Percentiles rank a stretch among this genome's conserved stretches.
Conservation (phyloP, 345 rosid species). For the Orychophragmus violaceus region DNA sequence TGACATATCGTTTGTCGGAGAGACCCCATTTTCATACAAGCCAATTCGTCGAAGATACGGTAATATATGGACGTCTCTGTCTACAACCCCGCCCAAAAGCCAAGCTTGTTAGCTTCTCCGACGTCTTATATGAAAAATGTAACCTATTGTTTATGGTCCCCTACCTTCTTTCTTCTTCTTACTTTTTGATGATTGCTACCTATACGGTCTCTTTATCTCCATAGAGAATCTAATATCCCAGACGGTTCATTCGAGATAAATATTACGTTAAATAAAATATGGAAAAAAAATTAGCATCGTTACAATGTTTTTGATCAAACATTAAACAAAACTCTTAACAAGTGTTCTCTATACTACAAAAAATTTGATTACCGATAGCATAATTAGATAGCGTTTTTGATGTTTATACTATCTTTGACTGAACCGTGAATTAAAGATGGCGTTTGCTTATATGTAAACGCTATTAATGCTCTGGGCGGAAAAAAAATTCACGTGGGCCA, state of each 20-base stretch:
- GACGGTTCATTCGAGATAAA: not conserved
- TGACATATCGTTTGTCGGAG: slow-evolving; percentile 1
- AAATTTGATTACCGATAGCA: too few species aligned
- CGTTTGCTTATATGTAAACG: too few species aligned
- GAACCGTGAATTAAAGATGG: too few species aligned
- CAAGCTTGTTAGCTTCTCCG: slow-evolving; percentile 14
- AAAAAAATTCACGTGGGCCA: too few species aligned
- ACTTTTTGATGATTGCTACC: slow-evolving; percentile 11
- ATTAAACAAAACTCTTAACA: not conserved
- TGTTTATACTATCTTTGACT: too few species aligned
- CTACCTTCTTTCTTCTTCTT: not conserved
- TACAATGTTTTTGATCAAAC: too few species aligned
- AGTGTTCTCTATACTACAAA: too few species aligned
- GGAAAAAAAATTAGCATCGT: too few species aligned
- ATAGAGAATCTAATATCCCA: not conserved
- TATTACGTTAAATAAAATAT: too few species aligned
- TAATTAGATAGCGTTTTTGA: too few species aligned
- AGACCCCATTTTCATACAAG: not conserved
- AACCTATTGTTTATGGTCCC: not conserved
- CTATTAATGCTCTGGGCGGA: too few species aligned
- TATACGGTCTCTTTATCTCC: not conserved
- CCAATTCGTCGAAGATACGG: not conserved
- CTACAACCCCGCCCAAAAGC: slow-evolving; percentile 6
- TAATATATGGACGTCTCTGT: slow-evolving; percentile 1
- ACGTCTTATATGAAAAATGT: slow-evolving; percentile 7